phyloP scores from a whole-genome alignment of 192 early-diverging fungal genomes.

The Dispira parvispora region DNA sequence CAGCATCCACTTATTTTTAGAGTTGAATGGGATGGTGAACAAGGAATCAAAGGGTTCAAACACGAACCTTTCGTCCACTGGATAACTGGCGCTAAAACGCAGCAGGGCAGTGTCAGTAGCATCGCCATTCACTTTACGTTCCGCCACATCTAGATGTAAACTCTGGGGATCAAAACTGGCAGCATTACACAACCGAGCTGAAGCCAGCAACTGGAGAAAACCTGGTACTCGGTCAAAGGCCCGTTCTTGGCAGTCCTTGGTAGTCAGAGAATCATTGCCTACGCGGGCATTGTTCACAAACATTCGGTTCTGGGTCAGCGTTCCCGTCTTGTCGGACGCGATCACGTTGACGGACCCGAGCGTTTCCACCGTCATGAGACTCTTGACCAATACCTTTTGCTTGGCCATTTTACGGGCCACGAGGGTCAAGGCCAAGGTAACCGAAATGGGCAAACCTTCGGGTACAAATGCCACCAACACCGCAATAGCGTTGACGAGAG shows the following conservation, averaged over 20 bases:
- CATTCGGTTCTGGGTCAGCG: constrained; percentile 71
- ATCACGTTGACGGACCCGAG: constrained; percentile 62
- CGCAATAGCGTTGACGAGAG: constrained; percentile 36
- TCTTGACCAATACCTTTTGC: constrained; percentile 56
- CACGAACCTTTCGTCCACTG: constrained; percentile 4
- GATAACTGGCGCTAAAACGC: constrained; percentile 37
- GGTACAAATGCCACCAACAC: constrained; percentile 64
- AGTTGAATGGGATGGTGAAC: constrained; percentile 50
- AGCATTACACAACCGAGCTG: constrained; percentile 43
- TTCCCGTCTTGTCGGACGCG: constrained; percentile 86
- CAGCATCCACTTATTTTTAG: constrained; percentile 57
- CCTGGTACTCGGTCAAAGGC: constrained; percentile 2
- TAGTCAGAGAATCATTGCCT: not conserved
- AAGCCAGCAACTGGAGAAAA: constrained; percentile 15
- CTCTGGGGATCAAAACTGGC: constrained; percentile 34
- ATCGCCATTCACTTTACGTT: constrained; percentile 57
- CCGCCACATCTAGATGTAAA: constrained; percentile 25
- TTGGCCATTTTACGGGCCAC: constrained; percentile 63
- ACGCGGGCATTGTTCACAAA: constrained; percentile 22
- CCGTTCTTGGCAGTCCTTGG: not conserved
- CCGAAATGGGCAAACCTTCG: constrained; percentile 61
- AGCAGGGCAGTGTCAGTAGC: constrained; percentile 74
- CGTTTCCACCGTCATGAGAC: constrained; percentile 72
- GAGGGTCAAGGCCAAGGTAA: constrained; percentile 58
- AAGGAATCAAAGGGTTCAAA: constrained; percentile 13